phyloP scores from a whole-genome alignment of 306 rosid species.

The Trifolium pratense region DNA sequence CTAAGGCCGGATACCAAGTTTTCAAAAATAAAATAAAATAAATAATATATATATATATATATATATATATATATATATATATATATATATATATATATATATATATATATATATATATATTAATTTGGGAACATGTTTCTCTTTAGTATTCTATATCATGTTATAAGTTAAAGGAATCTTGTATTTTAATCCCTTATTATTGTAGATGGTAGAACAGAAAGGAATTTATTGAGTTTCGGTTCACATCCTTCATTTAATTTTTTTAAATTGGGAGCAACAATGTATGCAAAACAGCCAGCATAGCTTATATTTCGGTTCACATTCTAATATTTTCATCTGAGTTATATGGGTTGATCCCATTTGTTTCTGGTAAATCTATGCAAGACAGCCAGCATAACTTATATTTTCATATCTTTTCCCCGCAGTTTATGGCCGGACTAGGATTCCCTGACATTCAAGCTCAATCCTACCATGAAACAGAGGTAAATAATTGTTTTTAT shows the following conservation, averaged over 20 bases:
- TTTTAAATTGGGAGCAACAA: conserved; percentile 12
- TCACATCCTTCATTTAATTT: conserved; percentile 4
- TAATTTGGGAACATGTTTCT: not conserved
- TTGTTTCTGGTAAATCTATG: conserved; percentile 18
- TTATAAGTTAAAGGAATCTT: not conserved
- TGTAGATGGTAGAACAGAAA: conserved; percentile 18
- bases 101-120: not conserved
- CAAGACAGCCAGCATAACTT: conserved; percentile 18
- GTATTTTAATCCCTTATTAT: not conserved
- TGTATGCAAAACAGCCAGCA: too few species aligned
- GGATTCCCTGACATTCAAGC: conserved; percentile 56
- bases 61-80: too few species aligned
- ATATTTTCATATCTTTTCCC: conserved; percentile 19
- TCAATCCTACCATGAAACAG: conserved; percentile 49
- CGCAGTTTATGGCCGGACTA: conserved; percentile 49
- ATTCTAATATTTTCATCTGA: too few species aligned
- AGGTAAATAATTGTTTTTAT: conserved; percentile 56
- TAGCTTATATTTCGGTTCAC: too few species aligned
- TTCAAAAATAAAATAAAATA: too few species aligned
- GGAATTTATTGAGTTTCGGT: conserved; percentile 13
- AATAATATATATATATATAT: too few species aligned
- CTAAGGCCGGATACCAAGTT: too few species aligned
- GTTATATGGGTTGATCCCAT: conserved; percentile 22
- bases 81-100: too few species aligned
- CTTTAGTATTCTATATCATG: not conserved